Percentiles rank a stretch among this genome's conserved stretches.
These are phyloP conservation scores for Debaryomyces robertsiae DNA, from an alignment of 1,139 yeast genomes.

Conservation along the genomic window DNA sequence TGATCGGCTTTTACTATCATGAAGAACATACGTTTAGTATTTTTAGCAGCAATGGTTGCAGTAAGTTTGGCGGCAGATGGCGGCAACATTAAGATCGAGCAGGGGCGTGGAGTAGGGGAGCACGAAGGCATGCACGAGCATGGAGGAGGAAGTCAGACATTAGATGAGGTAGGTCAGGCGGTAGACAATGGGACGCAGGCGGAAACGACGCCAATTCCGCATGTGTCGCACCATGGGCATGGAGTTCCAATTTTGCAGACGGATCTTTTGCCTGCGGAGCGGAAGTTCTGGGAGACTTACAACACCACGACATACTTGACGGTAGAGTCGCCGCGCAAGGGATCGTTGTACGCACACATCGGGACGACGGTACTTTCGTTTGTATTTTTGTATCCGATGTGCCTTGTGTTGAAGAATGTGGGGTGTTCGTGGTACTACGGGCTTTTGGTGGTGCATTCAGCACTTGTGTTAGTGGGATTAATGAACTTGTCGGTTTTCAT, in stretches of 20 bases:
- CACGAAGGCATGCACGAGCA: constrained; percentile 1
- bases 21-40: not conserved
- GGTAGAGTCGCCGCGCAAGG: constrained; percentile 49
- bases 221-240: constrained; percentile 58
- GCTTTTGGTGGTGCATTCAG: constrained; percentile 53
- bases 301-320: constrained; percentile 80
- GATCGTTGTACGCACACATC: constrained; percentile 63
- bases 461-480: constrained; percentile 51
- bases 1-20: not conserved
- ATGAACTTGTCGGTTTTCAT: constrained; percentile 63
- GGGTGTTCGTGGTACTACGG: constrained; percentile 61
- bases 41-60: constrained; percentile 2
- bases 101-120: not conserved
- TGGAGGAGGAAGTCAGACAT: constrained; percentile 18
- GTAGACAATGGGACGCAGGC: constrained; percentile 3
- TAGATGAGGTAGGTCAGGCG: constrained; percentile 8
- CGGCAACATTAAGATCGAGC: not conserved
- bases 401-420: constrained; percentile 64
- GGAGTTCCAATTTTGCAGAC: constrained; percentile 79
- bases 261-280: constrained; percentile 68
- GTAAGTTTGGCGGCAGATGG: constrained; percentile 4
- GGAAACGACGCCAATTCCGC: constrained; percentile 43
- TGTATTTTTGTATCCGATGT: constrained; percentile 67
- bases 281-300: constrained; percentile 75
- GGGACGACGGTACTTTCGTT: constrained; percentile 47